Base-by-base conservation (phyloP, 169 alveolate species). In the Plasmodium adleri region DNA sequence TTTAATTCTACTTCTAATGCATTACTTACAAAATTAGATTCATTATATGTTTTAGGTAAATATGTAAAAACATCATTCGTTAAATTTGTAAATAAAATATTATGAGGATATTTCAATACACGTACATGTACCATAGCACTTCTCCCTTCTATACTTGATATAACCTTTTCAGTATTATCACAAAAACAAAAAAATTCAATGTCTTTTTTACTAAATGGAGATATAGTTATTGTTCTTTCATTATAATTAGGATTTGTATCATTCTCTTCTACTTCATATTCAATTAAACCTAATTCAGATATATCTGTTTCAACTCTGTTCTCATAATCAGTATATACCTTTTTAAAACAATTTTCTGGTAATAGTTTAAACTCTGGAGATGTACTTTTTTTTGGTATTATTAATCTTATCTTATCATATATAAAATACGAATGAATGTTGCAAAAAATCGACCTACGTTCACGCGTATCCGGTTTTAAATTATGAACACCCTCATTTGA, bases 151-250 rank as follows among this genome's bases (percentile, higher is more conserved):
- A 76, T 43, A 64, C 67, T 32, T 2, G 89, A 76, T 28, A 76
- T 32, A 12, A 76, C 76, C 13, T 76, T 64, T 39, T 66, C 76
- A 13, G 89, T 64, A 39, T 76, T 76, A 28, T 76, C 89, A 28
- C 89, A 76, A 45, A 76, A 17, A 39, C 89, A 76, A 43, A 64
- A 76, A 22, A 76, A 76, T 64, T 76, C 89, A n/a, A 76, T 70
- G 50, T 76, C 74, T 54, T 63, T 63, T 24, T 39, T 50, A 56
- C 67, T 76, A 68, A 76, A 76, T 52, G 89, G 89, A 22, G 89
- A 76, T 26, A 76, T 76, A 7, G 74, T 64, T 28, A 76, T 49
- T 24, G 49, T 64, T 52, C 54, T 76, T 26, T 76, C 89, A 47
- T 4, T 50, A 64, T 28, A 76, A 47, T 64, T 75, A 24, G 50